A percentile compares a stretch with the other conserved stretches of the same genome.
phyloP scores from a whole-genome alignment of 2,329 filamentous ascomycete genomes.

The Fusarium caatingaense region DNA sequence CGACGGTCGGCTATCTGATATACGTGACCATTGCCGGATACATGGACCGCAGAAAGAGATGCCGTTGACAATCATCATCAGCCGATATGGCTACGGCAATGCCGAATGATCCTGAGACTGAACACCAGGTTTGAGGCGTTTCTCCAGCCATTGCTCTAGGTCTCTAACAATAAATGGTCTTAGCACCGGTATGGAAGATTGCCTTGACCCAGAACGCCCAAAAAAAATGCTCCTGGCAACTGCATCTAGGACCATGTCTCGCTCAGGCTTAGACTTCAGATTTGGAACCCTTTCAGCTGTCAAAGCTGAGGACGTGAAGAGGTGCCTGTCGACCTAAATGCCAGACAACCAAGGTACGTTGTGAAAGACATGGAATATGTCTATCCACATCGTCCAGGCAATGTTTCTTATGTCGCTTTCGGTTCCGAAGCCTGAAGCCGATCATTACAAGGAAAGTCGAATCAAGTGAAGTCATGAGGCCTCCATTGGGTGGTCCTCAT shows the following conservation, averaged over 20 bases:
- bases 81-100: neutral
- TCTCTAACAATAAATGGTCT: neutral
- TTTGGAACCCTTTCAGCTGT: neutral
- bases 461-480: neutral
- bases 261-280: neutral
- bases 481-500: neutral
- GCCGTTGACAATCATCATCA: constrained; percentile 11
- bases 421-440: neutral
- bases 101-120: neutral
- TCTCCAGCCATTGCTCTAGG: neutral
- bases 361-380: neutral
- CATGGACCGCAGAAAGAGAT: constrained; percentile 26
- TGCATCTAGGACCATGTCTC: neutral
- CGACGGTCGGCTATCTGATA: constrained; percentile 45
- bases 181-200: neutral
- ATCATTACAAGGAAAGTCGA: neutral
- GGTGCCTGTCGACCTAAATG: neutral
- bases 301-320: constrained; percentile 4
- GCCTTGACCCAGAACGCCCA: neutral
- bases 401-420: neutral
- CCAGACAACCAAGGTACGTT: neutral
- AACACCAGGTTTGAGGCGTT: constrained; percentile 1
- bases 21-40: constrained; percentile 27
- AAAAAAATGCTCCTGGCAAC: neutral
- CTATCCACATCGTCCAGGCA: neutral